Base-by-base conservation (phyloP, 1,139 yeast species). In the Saccharomyces hybrid region DNA sequence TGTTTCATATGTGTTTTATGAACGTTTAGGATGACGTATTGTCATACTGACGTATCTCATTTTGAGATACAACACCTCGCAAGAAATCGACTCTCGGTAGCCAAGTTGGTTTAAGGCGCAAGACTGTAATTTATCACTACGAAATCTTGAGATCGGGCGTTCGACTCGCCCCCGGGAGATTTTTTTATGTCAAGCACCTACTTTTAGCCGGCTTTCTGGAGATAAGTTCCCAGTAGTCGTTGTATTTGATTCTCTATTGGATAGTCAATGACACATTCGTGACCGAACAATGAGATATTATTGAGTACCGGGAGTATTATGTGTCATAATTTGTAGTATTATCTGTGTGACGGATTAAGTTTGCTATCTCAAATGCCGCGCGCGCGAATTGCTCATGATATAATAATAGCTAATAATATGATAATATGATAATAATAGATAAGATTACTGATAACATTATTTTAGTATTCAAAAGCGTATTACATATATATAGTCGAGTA, bases 51-150 rank as follows among this genome's bases (percentile, higher is more conserved):
- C 25, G 25, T 23, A 23, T 23, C 25, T 23, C 25, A 23, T 23
- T 23, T 23, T 26, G 28, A 26, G 28, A 26, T 26, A 26, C 28
- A 26, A 8, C 28, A 8, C 11, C 11, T n/a, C 14, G 8, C 23
- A 34, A 13, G 13, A 38, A 38, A 19, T 38, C 16, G 3, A 9
- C 61, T 57, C 64, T 58, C 59, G 63, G 63, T 61, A 56, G 65
- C 65, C 64, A 62, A 62, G 63, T 60, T 60, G 65, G 65, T 62
- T 60, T 62, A 62, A 62, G 65, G 65, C 65, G 65, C 64, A 59
- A 61, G 65, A 62, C 63, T 60, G 62, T 62, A 62, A 62, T 59
- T 50, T 56, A 38, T 38, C 50, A 54, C 48, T 48, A 56, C 54
- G 61, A 53, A 51, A 60, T 60, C 63, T 60, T 59, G 63, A 60